Evolutionary conservation across 2,329 filamentous ascomycete genomes (phyloP).

Genomic region (Didymella lethalis): DNA sequence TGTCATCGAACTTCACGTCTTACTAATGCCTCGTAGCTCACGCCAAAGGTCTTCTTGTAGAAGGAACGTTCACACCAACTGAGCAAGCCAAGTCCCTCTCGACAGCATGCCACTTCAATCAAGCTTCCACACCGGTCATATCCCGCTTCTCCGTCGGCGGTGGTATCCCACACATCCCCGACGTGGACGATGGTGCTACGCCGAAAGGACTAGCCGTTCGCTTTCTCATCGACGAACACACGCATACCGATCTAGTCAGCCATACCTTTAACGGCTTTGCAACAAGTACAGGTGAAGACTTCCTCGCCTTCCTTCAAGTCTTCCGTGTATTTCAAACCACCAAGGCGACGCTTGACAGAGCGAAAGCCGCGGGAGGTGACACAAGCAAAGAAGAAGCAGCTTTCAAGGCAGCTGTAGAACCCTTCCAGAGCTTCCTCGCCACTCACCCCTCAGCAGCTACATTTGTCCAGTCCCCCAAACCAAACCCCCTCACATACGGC

Average conservation of each 20-base stretch:
- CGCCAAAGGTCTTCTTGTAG: conserved; percentile 21
- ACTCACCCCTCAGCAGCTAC: conserved; percentile 86
- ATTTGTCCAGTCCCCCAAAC: conserved; percentile 85
- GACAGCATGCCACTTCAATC: conserved; percentile 15
- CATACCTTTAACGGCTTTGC: conserved; percentile 23
- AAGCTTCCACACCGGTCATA: conserved; percentile 9
- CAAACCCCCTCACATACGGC: conserved; percentile 85
- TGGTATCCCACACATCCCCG: conserved; percentile 18
- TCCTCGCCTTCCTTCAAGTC: conserved; percentile 18
- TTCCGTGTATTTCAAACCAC: conserved; percentile 19
- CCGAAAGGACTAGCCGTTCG: conserved; percentile 21
- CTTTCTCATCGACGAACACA: conserved; percentile 15
- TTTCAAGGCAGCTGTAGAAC: conserved; percentile 69
- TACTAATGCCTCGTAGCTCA: conserved; percentile 9
- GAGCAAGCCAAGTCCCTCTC: conserved; percentile 15
- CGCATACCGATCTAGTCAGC: conserved; percentile 20
- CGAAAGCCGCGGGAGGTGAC: conserved; percentile 11
- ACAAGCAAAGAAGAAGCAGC: conserved; percentile 6
- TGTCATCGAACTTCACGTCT: background rate
- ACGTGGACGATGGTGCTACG: conserved; percentile 19
- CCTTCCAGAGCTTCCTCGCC: conserved; percentile 84
- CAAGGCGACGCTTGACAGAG: conserved; percentile 15
- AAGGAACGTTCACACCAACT: conserved; percentile 19
- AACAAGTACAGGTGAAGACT: conserved; percentile 16
- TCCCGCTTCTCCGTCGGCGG: conserved; percentile 23